Evolutionary conservation across 148 eudicot species (phyloP).

Genomic region (Heliosperma pusillum): DNA sequence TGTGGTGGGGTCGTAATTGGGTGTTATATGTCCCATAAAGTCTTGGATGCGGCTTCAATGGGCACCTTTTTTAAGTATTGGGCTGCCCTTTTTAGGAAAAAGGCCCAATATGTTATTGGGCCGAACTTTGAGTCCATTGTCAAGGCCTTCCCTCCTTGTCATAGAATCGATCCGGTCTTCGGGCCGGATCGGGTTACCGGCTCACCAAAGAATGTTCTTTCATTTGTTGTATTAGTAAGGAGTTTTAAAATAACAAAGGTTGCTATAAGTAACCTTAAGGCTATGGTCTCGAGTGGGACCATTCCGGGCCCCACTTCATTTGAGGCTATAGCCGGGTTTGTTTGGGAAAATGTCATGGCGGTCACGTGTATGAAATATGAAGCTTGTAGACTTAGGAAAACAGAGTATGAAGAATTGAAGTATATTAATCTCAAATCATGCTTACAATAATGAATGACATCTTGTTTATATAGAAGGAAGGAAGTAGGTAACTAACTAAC

Average conservation of each 20-base stretch:
- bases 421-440: no score
- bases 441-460: no score
- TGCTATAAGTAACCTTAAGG: constrained; percentile 1
- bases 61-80: not conserved
- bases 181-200: not conserved
- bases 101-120: no score
- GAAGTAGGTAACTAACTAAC: no score
- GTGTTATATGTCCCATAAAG: constrained; percentile 6
- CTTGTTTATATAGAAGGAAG: no score
- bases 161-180: not conserved
- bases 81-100: no score
- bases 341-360: not conserved
- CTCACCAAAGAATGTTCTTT: not conserved
- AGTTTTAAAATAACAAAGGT: not conserved
- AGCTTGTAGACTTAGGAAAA: no score
- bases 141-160: constrained; percentile 1
- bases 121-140: not conserved
- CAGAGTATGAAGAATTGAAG: no score
- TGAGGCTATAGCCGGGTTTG: not conserved
- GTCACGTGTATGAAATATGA: not conserved
- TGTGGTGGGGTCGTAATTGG: constrained; percentile 16
- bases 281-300: not conserved
- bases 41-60: not conserved
- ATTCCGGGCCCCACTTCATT: constrained; percentile 1
- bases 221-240: not conserved